Conservation (phyloP, 2,329 filamentous ascomycete species). For the Talaromyces pinophilus region DNA sequence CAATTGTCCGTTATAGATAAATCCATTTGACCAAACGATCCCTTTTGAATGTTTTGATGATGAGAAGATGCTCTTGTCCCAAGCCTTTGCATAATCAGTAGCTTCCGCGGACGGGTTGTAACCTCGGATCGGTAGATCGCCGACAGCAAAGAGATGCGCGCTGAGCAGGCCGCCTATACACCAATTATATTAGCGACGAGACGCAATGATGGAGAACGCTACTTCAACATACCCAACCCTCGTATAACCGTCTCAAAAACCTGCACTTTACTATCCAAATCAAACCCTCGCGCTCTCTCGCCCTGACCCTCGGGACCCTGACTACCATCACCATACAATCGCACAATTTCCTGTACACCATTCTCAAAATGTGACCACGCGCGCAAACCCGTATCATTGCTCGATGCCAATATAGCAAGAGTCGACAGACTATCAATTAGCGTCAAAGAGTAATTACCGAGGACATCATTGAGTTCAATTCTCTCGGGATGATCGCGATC, state of each 20-base stretch:
- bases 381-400: constrained; percentile 57
- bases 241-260: constrained; percentile 98
- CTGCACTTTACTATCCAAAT: constrained; percentile 96
- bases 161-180: constrained; percentile 76
- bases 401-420: constrained; percentile 82
- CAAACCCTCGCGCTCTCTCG: constrained; percentile 75
- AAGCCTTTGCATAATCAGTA: constrained; percentile 42
- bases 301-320: constrained; percentile 69
- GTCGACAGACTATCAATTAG: constrained; percentile 94
- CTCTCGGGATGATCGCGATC: constrained; percentile 77
- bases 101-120: constrained; percentile 60
- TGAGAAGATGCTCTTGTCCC: constrained; percentile 39
- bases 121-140: constrained; percentile 80
- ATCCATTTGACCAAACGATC: constrained; percentile 73
- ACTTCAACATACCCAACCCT: constrained; percentile 54
- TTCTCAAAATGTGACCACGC: constrained; percentile 76
- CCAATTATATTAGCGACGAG: background rate
- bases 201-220: background rate
- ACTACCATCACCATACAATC: constrained; percentile 83
- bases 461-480: constrained; percentile 87
- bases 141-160: constrained; percentile 88
- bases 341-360: constrained; percentile 72
- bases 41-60: constrained; percentile 29
- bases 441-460: constrained; percentile 96
- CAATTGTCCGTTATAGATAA: constrained; percentile 86